Conservation (phyloP, 2,329 filamentous ascomycete genomes). For the Fusarium sp. region DNA sequence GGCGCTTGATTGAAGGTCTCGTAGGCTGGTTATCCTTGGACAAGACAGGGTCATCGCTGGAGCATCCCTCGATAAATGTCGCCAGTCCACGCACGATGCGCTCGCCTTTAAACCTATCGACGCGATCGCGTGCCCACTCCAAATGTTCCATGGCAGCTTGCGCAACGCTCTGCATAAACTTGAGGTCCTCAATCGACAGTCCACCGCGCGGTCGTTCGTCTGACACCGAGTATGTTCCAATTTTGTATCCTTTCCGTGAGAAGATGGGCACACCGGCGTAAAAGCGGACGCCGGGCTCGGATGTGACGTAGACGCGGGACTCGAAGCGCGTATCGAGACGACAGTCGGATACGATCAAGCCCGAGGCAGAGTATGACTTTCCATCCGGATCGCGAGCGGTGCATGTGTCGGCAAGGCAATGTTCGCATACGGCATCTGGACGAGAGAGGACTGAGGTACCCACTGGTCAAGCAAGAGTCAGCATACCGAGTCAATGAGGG, state of each 20-base stretch:
- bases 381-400: conserved; percentile 39
- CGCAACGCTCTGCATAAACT: conserved; percentile 66
- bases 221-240: conserved; percentile 68
- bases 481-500: neutral
- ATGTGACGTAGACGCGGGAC: conserved; percentile 46
- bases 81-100: conserved; percentile 64
- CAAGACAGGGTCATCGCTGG: conserved; percentile 35
- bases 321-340: conserved; percentile 48
- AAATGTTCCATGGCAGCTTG: conserved; percentile 68
- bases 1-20: conserved; percentile 20
- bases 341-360: conserved; percentile 46
- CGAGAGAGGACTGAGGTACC: conserved; percentile 44
- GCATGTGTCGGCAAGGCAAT: conserved; percentile 39
- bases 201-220: conserved; percentile 65
- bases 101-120: conserved; percentile 61
- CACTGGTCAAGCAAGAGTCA: conserved; percentile 26
- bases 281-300: conserved; percentile 48
- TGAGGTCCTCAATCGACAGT: conserved; percentile 57
- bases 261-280: conserved; percentile 65
- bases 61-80: conserved; percentile 62
- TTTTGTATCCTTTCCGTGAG: conserved; percentile 61
- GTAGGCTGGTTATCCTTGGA: conserved; percentile 16
- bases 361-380: conserved; percentile 42
- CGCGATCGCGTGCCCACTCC: conserved; percentile 62
- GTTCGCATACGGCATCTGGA: conserved; percentile 49